Percentiles rank a stretch among this genome's conserved stretches.
phyloP scores from a whole-genome alignment of 768 basidiomycete genomes.

The Kwoniella mangroviensis region DNA sequence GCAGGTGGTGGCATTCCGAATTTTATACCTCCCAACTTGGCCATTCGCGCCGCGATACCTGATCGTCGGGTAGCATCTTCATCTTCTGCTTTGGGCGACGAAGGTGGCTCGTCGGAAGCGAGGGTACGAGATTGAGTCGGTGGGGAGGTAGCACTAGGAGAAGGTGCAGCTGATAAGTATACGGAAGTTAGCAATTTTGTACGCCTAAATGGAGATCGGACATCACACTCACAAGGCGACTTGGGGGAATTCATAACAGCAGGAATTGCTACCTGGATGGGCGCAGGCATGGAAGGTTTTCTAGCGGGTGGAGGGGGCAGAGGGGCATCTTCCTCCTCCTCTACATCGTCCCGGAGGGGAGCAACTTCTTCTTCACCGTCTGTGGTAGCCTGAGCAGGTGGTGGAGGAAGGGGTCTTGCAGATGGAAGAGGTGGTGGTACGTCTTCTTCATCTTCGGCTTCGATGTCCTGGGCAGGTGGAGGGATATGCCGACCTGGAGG shows the following conservation, averaged over 20 bases:
- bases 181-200: too few species aligned
- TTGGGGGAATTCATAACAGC: not conserved
- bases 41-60: slow-evolving; percentile 93
- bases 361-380: slow-evolving; percentile 25
- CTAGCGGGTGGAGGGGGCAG: slow-evolving; percentile 23
- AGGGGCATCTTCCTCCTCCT: slow-evolving; percentile 54
- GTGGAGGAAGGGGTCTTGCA: not conserved
- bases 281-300: slow-evolving; percentile 17
- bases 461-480: slow-evolving; percentile 6
- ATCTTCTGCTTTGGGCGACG: slow-evolving; percentile 55
- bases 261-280: slow-evolving; percentile 10
- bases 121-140: not conserved
- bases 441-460: slow-evolving; percentile 26
- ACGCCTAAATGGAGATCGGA: too few species aligned
- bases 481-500: slow-evolving; percentile 4
- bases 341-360: not conserved
- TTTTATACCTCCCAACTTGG: slow-evolving; percentile 81
- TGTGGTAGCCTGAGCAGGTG: not conserved
- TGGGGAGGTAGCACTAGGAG: slow-evolving; percentile 7
- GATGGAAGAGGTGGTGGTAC: slow-evolving; percentile 42
- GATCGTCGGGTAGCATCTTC: slow-evolving; percentile 63
- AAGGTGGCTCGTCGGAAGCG: slow-evolving; percentile 19
- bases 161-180: not conserved
- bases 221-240: slow-evolving; percentile 18
- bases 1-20: slow-evolving; percentile 70